Conservation (phyloP, 2,329 filamentous ascomycete genomes). For the Hypoxylon rubiginosum region DNA sequence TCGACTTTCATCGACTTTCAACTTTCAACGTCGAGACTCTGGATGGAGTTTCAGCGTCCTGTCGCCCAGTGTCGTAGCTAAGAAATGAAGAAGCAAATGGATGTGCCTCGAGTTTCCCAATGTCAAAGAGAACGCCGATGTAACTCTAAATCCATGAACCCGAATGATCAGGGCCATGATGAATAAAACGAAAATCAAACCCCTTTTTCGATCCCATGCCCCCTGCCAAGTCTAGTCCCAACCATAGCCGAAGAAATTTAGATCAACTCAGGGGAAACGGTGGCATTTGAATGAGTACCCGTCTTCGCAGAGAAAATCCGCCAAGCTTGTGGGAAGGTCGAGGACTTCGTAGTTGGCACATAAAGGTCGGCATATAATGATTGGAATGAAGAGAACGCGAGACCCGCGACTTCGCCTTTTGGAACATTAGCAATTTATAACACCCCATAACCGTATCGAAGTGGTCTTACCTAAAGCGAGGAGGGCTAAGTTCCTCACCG, state of each 20-base stretch:
- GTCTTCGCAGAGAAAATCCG: background rate
- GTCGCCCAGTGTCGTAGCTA: background rate
- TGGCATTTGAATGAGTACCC: constrained; percentile 3
- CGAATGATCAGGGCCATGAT: background rate
- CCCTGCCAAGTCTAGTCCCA: background rate
- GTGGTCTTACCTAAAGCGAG: constrained; percentile 47
- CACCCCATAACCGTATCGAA: background rate
- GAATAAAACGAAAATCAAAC: constrained; percentile 14
- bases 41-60: background rate
- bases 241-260: constrained; percentile 1
- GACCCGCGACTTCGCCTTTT: constrained; percentile 47
- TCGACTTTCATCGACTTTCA: background rate
- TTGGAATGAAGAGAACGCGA: constrained; percentile 44
- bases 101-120: background rate
- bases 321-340: constrained; percentile 18
- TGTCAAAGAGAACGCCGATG: background rate
- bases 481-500: constrained; percentile 48
- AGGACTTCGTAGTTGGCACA: constrained; percentile 5
- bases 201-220: background rate
- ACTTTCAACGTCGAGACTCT: background rate
- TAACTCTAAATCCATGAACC: background rate
- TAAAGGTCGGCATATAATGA: constrained; percentile 29
- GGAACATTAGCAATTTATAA: constrained; percentile 6
- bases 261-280: constrained; percentile 3
- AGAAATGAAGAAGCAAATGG: background rate